These are phyloP conservation scores for Pestalotiopsis sp. DNA, from an alignment of 2,329 filamentous ascomycete species.

Conservation along the genomic window DNA sequence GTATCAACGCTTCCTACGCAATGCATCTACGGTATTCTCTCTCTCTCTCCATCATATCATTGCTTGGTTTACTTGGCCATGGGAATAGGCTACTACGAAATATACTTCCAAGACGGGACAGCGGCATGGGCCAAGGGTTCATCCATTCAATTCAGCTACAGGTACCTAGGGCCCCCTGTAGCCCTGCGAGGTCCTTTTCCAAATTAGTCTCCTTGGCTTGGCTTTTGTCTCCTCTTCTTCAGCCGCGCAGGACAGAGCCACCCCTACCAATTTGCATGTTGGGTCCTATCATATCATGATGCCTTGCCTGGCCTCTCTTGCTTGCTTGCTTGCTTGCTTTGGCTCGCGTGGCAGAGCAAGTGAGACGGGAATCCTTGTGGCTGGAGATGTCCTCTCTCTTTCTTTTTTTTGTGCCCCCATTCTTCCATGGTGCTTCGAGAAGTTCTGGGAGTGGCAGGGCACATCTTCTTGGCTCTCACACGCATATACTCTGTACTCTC, in stretches of 20 bases:
- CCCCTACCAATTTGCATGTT: not conserved
- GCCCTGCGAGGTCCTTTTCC: not conserved
- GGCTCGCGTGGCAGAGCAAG: not conserved
- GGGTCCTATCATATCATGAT: not conserved
- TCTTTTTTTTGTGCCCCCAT: not conserved
- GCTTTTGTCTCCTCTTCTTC: not conserved
- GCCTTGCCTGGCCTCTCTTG: not conserved
- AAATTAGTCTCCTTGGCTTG: not conserved
- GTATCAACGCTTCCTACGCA: not conserved
- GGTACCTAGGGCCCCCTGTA: not conserved
- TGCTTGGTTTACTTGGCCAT: not conserved
- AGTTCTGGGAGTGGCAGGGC: not conserved
- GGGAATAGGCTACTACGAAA: not conserved
- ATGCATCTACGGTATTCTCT: not conserved
- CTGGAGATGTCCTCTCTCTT: not conserved
- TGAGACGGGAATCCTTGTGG: not conserved
- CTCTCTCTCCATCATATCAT: not conserved
- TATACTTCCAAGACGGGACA: not conserved
- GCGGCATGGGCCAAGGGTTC: not conserved
- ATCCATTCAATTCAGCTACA: not conserved
- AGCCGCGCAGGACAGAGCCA: not conserved
- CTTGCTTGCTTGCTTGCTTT: not conserved
- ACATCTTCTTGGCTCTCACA: not conserved
- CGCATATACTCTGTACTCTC: not conserved
- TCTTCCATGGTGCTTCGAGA: not conserved